Percentiles rank a stretch among this genome's conserved stretches.
Conservation (phyloP, 73 alveolate species). For the Paramecium pentaurelia region DNA sequence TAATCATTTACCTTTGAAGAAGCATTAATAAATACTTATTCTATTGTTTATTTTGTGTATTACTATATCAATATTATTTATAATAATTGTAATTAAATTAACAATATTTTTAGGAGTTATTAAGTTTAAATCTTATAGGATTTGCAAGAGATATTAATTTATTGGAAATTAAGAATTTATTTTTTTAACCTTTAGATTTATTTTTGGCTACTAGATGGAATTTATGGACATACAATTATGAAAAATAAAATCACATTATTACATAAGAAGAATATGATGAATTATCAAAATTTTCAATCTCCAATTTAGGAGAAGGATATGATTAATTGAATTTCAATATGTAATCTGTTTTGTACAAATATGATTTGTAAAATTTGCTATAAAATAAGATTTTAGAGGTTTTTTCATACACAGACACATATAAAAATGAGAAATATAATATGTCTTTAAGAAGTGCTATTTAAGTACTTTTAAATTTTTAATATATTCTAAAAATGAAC, state of each 20-base stretch:
- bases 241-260: background rate
- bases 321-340: background rate
- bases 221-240: background rate
- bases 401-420: background rate
- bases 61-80: background rate
- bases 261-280: background rate
- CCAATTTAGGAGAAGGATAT: background rate
- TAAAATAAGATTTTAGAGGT: background rate
- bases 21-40: background rate
- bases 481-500: background rate
- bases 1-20: background rate
- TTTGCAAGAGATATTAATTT: background rate
- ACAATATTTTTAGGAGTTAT: background rate
- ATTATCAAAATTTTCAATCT: background rate
- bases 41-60: background rate
- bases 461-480: background rate
- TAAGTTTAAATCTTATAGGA: background rate
- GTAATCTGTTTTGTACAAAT: background rate
- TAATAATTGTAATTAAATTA: background rate
- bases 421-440: background rate
- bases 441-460: background rate
- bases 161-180: background rate
- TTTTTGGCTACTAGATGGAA: conserved; percentile 26
- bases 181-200: background rate
- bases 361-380: background rate